Base-by-base conservation (phyloP, 2,329 filamentous ascomycete genomes). In the Aspergillus aculeatus region DNA sequence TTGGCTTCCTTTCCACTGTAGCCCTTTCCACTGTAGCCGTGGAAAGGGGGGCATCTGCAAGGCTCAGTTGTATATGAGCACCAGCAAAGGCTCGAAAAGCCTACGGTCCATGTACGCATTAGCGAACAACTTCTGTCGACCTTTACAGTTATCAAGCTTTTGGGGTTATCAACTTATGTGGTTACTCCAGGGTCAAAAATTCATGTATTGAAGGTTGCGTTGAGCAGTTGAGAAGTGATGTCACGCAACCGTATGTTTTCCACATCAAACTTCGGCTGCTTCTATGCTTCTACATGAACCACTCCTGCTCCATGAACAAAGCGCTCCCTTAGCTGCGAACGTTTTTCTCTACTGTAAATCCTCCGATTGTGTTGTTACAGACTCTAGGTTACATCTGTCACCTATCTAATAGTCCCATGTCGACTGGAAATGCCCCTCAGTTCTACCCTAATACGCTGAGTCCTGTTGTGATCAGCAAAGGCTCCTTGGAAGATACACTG, bases 381-480 rank as follows among this genome's bases (percentile, higher is more conserved):
- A 44, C 5, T 19, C 38, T 19, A 16, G 16, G 14, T n/a, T 35
- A 35, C 32, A 7, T 26, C 10, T 53, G 23, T 47, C n/a, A 32
- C 23, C 35, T 52, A 11, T 4, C 6, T 4, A 12, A n/a, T 31
- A 16, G 38, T 12, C 14, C 7, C 14, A 55, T 55, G 53, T 19
- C 53, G 5, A 48, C 26, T 16, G 9, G 7, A 16, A 35, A 55
- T 35, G 12, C 32, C 32, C 67, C 65, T 12, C 71, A 72, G 49
- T 73, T 66, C 50, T 71, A 70, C 50, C 41, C 62, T 26, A 73
- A 73, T 41, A 64, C 58, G 6, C 63, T 74, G n/a, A 57, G 62
- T 12, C 66, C 64, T 16, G 47, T 69, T 16, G 57, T 58, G 9
- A 64, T 71, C 19, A 64, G 62, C 41, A 59, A 60, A 26, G 56